phyloP scores from a whole-genome alignment of 2,329 filamentous ascomycete species.

The Onygenales sp. region DNA sequence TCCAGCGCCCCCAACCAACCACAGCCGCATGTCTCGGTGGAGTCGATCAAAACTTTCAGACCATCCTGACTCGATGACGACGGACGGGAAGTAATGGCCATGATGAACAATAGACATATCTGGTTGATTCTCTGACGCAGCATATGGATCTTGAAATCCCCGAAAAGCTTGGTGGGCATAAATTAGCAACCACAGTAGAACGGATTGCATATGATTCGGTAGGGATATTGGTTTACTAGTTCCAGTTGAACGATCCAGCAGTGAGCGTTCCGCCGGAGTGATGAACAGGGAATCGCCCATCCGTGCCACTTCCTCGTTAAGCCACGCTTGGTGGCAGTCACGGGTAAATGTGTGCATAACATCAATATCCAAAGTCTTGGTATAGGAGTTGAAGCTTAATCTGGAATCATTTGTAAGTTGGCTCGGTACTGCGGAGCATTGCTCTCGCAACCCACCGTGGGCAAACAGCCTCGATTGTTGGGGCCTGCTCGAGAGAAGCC shows the following conservation, averaged over 20 bases:
- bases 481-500: constrained; percentile 1
- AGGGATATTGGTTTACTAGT: neutral
- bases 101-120: constrained; percentile 1
- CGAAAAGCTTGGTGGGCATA: neutral
- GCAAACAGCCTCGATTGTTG: constrained; percentile 1
- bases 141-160: constrained; percentile 1
- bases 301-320: neutral
- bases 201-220: neutral
- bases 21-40: constrained; percentile 8
- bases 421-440: neutral
- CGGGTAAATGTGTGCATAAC: constrained; percentile 2
- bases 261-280: neutral
- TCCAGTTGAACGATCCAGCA: neutral
- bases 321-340: constrained; percentile 3
- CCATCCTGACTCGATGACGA: constrained; percentile 8
- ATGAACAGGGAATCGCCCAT: constrained; percentile 2
- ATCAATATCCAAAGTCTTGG: constrained; percentile 3
- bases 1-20: constrained; percentile 5
- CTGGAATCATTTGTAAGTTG: constrained; percentile 2
- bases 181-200: neutral
- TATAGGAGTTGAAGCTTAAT: constrained; percentile 3
- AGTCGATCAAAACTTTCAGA: constrained; percentile 1
- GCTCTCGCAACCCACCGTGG: neutral
- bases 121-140: constrained; percentile 6
- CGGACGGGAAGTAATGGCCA: constrained; percentile 1